Evolutionary conservation across 2,329 filamentous ascomycete species (phyloP), one percentile per base, ranked within the genome.

Genomic region (Trichophyton benhamiae): DNA sequence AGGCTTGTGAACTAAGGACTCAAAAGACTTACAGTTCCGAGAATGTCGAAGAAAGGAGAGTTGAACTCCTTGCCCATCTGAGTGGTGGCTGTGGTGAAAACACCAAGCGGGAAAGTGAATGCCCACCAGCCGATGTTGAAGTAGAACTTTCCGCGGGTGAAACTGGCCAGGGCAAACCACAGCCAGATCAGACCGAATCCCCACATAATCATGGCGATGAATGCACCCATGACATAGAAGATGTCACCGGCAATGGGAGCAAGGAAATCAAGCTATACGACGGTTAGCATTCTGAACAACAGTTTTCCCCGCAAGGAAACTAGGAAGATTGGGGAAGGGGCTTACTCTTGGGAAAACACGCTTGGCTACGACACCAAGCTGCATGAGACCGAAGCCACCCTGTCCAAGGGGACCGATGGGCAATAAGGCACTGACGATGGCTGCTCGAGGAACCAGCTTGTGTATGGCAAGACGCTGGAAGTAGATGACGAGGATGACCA

Each of bases 401-500:
- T 86, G 83, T 0, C 85, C 85, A 0, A 87, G 72, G 0, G 86
- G 85, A 0, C 86, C 85, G 0, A 88, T 76, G 0, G 86, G 86
- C 0, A 89, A 73, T 65, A 88, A 87, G 5, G 83, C 81, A 1
- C 82, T 86, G 8, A 88, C 84, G 49, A 88, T 84, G 61, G 84
- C 82, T 68, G 87, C 86, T 57, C 81, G 78, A 0, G 84, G 81
- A 0, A 86, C 86, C 13, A 88, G 77, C 44, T 84, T 83, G 71
- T 88, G 82, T 2, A 88, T 71, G 3, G 82, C 83, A 8, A 89
- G 76, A 9, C 86, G 83, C 63, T 86, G 83, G 68, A 87, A 87
- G 72, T 89, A 89, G 42, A 89, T 80, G 9, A 82, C 83, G 27
- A 88, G 74, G 20, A 87, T 80, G 48, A 80, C 78, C 71, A 85